Conservation (phyloP, 2,329 filamentous ascomycete species). For the Stachybotrys echinatus region DNA sequence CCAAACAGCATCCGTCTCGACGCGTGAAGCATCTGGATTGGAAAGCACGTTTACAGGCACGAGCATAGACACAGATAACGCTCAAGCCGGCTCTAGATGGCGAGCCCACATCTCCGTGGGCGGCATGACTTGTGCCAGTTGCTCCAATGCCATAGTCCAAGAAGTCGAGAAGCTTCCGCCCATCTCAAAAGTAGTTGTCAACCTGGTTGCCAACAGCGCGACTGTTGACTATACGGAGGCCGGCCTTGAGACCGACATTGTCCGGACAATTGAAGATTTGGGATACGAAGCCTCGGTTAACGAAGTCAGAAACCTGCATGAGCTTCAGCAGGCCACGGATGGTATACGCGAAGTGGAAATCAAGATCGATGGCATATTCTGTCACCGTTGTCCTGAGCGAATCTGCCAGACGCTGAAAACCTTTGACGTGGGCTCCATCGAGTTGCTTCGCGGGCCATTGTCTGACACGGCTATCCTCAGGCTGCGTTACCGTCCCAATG, state of each 20-base stretch:
- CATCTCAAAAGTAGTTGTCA: constrained; percentile 55
- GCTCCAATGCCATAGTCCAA: constrained; percentile 56
- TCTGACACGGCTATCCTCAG: constrained; percentile 61
- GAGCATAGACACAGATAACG: constrained; percentile 8
- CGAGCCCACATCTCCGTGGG: constrained; percentile 54
- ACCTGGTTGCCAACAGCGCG: constrained; percentile 63
- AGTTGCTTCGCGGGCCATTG: constrained; percentile 50
- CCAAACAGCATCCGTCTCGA: not conserved
- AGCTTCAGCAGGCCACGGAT: constrained; percentile 29
- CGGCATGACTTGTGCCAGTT: constrained; percentile 71
- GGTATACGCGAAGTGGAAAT: constrained; percentile 57
- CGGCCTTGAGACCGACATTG: constrained; percentile 24
- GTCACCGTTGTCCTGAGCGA: constrained; percentile 61
- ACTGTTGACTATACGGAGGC: constrained; percentile 47
- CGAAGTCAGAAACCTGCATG: constrained; percentile 36
- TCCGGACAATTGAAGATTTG: constrained; percentile 51
- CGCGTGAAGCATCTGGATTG: not conserved
- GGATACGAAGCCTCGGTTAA: constrained; percentile 62
- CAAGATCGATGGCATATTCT: constrained; percentile 67
- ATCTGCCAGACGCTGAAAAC: constrained; percentile 49
- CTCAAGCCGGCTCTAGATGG: constrained; percentile 26
- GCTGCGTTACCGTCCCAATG: constrained; percentile 63
- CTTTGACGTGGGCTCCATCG: constrained; percentile 43
- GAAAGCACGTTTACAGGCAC: not conserved
- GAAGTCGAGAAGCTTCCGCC: constrained; percentile 52